These are phyloP conservation scores for Oryza punctata DNA, from an alignment of 176 grass and related monocot genomes.

Conservation along the genomic window DNA sequence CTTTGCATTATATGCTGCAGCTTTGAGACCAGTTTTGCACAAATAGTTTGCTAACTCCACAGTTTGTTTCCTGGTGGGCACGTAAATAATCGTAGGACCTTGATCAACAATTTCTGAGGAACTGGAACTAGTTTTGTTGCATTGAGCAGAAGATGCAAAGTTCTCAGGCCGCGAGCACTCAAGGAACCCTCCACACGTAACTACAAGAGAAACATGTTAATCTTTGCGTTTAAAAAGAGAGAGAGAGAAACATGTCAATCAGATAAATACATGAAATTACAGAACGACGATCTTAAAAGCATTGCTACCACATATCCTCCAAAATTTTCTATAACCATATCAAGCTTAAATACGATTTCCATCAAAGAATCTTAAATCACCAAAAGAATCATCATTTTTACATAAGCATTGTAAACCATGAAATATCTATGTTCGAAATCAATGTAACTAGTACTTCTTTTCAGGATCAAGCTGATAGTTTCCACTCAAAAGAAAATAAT, in stretches of 20 bases:
- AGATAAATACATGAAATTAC: conserved; percentile 24
- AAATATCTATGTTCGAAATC: conserved; percentile 1
- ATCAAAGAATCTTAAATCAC: conserved; percentile 17
- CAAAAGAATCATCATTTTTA: conserved; percentile 5
- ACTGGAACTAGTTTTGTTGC: conserved; percentile 31
- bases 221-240: too few relatives aligned
- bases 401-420: neutral
- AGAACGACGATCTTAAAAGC: conserved; percentile 12
- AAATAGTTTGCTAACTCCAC: conserved; percentile 68
- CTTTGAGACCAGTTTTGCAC: conserved; percentile 76
- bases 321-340: neutral
- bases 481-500: conserved; percentile 21
- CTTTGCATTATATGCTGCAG: conserved; percentile 98
- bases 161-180: conserved; percentile 39
- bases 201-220: conserved; percentile 49
- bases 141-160: conserved; percentile 32
- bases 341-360: neutral
- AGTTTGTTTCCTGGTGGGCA: conserved; percentile 90
- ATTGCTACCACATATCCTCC: neutral
- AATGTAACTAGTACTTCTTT: neutral
- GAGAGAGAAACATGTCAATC: conserved; percentile 33
- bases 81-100: conserved; percentile 91
- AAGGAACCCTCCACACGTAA: conserved; percentile 88
- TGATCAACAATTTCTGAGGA: conserved; percentile 53
- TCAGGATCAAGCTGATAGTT: neutral